These are phyloP conservation scores for Glaciozyma martinii DNA, from an alignment of 768 basidiomycete genomes.

Conservation along the genomic window DNA sequence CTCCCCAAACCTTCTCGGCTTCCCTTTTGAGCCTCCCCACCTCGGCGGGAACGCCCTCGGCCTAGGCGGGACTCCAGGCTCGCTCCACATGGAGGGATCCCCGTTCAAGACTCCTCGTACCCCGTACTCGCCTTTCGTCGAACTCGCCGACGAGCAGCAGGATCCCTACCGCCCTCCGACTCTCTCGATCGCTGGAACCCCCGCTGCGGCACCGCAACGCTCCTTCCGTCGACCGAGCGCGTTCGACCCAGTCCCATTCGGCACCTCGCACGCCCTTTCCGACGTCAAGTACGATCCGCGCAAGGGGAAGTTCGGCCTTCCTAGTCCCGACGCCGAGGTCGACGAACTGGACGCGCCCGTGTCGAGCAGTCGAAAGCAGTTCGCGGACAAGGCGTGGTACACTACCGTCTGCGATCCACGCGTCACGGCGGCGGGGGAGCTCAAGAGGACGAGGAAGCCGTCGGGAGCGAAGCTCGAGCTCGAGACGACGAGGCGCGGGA, in stretches of 20 bases:
- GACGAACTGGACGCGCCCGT: not conserved
- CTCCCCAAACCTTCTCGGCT: constrained; percentile 4
- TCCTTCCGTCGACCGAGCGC: not conserved
- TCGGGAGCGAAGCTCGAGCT: not conserved
- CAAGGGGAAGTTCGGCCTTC: constrained; percentile 27
- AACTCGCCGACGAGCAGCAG: not conserved
- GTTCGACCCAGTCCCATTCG: constrained; percentile 19
- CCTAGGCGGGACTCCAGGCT: constrained; percentile 1
- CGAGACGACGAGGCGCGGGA: not conserved
- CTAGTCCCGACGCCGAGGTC: constrained; percentile 6
- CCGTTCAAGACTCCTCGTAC: constrained; percentile 11
- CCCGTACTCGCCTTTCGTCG: constrained; percentile 8
- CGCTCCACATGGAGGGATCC: not conserved
- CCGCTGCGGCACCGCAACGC: not conserved
- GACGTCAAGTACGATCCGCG: constrained; percentile 19
- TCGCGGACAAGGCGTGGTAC: constrained; percentile 13
- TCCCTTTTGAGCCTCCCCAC: not conserved
- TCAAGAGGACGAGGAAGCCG: not conserved
- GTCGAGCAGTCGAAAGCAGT: no score
- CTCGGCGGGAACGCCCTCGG: constrained; percentile 3
- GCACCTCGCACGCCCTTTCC: not conserved
- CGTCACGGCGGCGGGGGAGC: constrained; percentile 3
- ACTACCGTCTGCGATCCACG: constrained; percentile 22
- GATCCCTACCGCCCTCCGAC: not conserved
- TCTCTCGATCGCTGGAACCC: not conserved